Evolutionary conservation across 2,329 filamentous ascomycete genomes (phyloP).

Genomic region (Neoarthrinium moseri): DNA sequence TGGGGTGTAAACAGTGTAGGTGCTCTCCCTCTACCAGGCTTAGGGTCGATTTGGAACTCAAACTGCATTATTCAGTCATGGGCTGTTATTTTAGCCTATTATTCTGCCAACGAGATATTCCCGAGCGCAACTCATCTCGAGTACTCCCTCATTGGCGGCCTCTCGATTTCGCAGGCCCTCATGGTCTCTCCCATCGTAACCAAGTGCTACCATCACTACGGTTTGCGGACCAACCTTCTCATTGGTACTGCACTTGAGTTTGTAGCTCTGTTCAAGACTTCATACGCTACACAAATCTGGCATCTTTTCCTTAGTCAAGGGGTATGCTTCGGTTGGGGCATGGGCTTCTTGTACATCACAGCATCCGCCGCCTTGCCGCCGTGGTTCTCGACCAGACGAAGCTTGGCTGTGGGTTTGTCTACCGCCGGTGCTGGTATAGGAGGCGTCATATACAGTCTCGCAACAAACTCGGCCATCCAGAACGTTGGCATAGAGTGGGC

Average conservation of each 20-base stretch:
- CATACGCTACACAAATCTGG: conserved; percentile 53
- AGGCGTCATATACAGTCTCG: conserved; percentile 57
- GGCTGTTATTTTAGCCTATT: conserved; percentile 57
- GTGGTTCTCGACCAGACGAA: conserved; percentile 59
- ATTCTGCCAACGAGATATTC: conserved; percentile 49
- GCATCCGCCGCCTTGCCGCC: conserved; percentile 56
- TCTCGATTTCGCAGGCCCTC: conserved; percentile 46
- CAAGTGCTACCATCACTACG: conserved; percentile 24
- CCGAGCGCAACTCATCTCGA: conserved; percentile 50
- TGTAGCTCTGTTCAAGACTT: conserved; percentile 50
- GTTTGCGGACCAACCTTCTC: conserved; percentile 39
- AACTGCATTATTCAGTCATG: conserved; percentile 41
- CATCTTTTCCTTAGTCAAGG: conserved; percentile 61
- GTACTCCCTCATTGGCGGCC: conserved; percentile 59
- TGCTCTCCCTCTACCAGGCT: too few relatives aligned
- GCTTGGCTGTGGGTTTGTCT: conserved; percentile 59
- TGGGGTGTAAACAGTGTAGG: conserved; percentile 39
- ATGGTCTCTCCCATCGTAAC: conserved; percentile 39
- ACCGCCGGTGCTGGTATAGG: conserved; percentile 59
- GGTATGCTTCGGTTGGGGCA: conserved; percentile 57
- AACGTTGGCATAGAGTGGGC: conserved; percentile 57
- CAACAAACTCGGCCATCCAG: conserved; percentile 56
- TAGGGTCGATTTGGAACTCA: too few relatives aligned
- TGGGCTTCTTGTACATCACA: conserved; percentile 59
- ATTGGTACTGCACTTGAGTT: conserved; percentile 52